phyloP scores from a whole-genome alignment of 352 stramenopile species.

The Pythium pyrilobum region DNA sequence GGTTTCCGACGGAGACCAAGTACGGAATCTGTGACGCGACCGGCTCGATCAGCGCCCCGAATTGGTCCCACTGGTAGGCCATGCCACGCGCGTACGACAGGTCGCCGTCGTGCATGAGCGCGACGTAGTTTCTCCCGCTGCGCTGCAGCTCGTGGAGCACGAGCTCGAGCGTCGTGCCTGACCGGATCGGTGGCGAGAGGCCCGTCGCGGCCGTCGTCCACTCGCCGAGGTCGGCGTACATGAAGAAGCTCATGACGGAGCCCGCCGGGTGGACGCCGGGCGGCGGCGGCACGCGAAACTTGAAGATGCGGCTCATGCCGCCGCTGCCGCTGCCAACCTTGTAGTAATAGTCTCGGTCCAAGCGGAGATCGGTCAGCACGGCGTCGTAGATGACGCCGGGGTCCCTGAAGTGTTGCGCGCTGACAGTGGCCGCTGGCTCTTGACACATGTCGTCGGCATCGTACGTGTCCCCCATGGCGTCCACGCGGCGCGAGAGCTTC shows the following conservation, averaged over 20 bases:
- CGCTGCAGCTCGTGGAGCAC: conserved; percentile 23
- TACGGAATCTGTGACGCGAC: conserved; percentile 54
- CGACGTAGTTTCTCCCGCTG: conserved; percentile 26
- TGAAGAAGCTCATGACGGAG: conserved; percentile 40
- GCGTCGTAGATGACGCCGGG: conserved; percentile 21
- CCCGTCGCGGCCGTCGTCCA: conserved; percentile 18
- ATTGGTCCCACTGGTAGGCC: conserved; percentile 70
- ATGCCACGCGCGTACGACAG: conserved; percentile 50
- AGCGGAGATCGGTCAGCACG: conserved; percentile 13
- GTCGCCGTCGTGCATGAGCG: conserved; percentile 70
- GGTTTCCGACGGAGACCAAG: conserved; percentile 45
- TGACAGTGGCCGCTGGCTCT: conserved; percentile 14
- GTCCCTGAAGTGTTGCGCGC: conserved; percentile 15
- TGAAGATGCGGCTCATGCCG: conserved; percentile 10
- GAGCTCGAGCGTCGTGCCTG: conserved; percentile 27
- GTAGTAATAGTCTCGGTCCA: conserved; percentile 21
- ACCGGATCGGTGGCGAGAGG: conserved; percentile 6
- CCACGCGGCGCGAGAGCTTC: background rate
- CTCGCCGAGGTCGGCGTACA: conserved; percentile 66
- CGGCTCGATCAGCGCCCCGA: conserved; percentile 54
- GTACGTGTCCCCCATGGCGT: conserved; percentile 9
- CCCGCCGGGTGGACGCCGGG: conserved; percentile 3
- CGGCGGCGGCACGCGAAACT: conserved; percentile 13
- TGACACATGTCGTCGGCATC: conserved; percentile 26
- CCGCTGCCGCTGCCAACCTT: conserved; percentile 6